Evolutionary conservation across 805 yeast species (phyloP).

Genomic region (Candida cerambycidarum): DNA sequence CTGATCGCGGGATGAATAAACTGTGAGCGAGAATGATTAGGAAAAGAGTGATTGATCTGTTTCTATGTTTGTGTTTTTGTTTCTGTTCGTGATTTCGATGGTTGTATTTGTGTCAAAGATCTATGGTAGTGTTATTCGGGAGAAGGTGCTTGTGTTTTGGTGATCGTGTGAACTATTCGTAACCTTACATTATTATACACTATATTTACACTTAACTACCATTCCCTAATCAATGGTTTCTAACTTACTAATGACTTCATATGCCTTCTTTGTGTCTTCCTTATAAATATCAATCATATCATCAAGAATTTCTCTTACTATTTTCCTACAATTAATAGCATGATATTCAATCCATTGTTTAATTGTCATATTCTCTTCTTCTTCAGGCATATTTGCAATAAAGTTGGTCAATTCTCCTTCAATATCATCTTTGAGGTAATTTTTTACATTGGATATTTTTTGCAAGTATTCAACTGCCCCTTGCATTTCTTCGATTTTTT

Average conservation of each 20-base stretch:
- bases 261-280: slow-evolving; percentile 50
- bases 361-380: slow-evolving; percentile 68
- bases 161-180: no score
- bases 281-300: slow-evolving; percentile 49
- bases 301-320: slow-evolving; percentile 47
- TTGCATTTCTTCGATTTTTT: slow-evolving; percentile 28
- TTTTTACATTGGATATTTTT: slow-evolving; percentile 33
- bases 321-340: slow-evolving; percentile 52
- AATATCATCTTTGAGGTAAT: slow-evolving; percentile 55
- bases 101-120: no score
- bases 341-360: slow-evolving; percentile 63
- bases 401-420: slow-evolving; percentile 67
- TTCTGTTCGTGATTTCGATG: no score
- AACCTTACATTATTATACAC: neutral
- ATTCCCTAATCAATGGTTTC: slow-evolving; percentile 17
- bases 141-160: no score
- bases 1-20: slow-evolving; percentile 3
- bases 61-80: no score
- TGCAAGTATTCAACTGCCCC: slow-evolving; percentile 35
- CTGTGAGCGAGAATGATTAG: neutral
- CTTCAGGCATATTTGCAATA: slow-evolving; percentile 66
- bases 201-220: no score
- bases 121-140: no score
- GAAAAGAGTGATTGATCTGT: no score
- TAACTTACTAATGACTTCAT: slow-evolving; percentile 21